Base-by-base conservation (phyloP, 1,139 yeast species). In the Pichia sp. region DNA sequence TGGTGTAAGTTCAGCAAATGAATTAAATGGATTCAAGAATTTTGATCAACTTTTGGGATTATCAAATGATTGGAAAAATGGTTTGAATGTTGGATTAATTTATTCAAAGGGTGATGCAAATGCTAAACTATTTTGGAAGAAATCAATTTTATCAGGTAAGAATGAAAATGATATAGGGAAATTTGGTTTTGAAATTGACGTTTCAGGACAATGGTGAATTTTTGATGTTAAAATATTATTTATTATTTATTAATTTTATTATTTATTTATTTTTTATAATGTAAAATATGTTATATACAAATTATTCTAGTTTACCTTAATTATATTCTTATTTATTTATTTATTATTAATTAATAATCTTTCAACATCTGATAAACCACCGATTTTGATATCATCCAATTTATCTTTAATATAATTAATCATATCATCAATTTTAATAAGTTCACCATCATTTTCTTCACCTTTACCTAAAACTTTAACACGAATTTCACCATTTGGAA, bases 391-490 rank as follows among this genome's bases (percentile, higher is more conserved):
- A 7, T 69, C 70, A 7, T 69, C 65, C 56, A 89, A 72, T 67
- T 82, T 83, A 52, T 69, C 67, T 62, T 78, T 70, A 46, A 90
- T 86, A 51, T 71, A 73, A 2, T 67, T 68, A 38, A 84, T 81
- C 51, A 89, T 72, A 33, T 84, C 77, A 3, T 74, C 80, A n/a
- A 80, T 68, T 46, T 78, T 73, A 45, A 93, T 77, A 52, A 88
- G 73, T 59, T 84, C 93, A 56, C 99, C 99, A 65, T 89, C 96
- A 62, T 88, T 80, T 56, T 87, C 89, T 60, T 84, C 87, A 63
- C 95, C 96, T 63, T 88, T 89, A 49, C 97, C 96, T 58, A 93
- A 78, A 56, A 81, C 77, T 75, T 93, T 93, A 57, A 93, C 83
- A 73, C 96, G 84, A 53, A 91, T 75, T 59, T 85, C 77, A 33